Percentiles rank a stretch among this genome's conserved stretches.
These are phyloP conservation scores for Epichloe sylvatica DNA, from an alignment of 2,329 filamentous ascomycete species.

Conservation along the genomic window DNA sequence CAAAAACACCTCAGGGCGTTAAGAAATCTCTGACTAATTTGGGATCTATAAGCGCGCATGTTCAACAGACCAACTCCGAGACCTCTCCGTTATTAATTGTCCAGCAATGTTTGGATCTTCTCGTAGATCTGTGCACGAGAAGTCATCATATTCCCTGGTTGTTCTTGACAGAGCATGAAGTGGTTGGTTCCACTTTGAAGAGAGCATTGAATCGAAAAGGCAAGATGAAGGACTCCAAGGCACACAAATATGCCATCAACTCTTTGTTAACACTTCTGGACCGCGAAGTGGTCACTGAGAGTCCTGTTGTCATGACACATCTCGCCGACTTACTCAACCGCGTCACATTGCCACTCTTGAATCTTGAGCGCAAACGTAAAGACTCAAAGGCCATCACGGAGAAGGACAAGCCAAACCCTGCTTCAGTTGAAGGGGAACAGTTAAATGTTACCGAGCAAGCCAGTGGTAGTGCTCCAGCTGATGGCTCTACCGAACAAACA, in stretches of 20 bases:
- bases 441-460: constrained; percentile 13
- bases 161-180: constrained; percentile 88
- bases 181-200: constrained; percentile 60
- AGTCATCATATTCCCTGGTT: constrained; percentile 76
- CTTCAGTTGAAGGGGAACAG: constrained; percentile 16
- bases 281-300: constrained; percentile 92
- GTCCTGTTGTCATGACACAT: constrained; percentile 90
- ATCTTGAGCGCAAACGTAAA: constrained; percentile 50
- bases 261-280: constrained; percentile 78
- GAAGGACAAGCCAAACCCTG: constrained; percentile 13
- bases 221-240: constrained; percentile 73
- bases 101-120: constrained; percentile 79
- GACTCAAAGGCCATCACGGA: constrained; percentile 23
- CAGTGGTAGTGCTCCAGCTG: constrained; percentile 7
- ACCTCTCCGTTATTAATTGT: constrained; percentile 90
- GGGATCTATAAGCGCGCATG: constrained; percentile 24
- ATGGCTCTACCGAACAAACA: constrained; percentile 14
- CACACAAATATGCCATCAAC: constrained; percentile 82
- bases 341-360: constrained; percentile 74
- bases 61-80: constrained; percentile 54
- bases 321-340: constrained; percentile 75
- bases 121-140: constrained; percentile 70
- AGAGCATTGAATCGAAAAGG: constrained; percentile 66
- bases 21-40: constrained; percentile 60
- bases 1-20: constrained; percentile 66